phyloP scores from a whole-genome alignment of 2,329 filamentous ascomycete genomes.

The Exophiala spinifera region DNA sequence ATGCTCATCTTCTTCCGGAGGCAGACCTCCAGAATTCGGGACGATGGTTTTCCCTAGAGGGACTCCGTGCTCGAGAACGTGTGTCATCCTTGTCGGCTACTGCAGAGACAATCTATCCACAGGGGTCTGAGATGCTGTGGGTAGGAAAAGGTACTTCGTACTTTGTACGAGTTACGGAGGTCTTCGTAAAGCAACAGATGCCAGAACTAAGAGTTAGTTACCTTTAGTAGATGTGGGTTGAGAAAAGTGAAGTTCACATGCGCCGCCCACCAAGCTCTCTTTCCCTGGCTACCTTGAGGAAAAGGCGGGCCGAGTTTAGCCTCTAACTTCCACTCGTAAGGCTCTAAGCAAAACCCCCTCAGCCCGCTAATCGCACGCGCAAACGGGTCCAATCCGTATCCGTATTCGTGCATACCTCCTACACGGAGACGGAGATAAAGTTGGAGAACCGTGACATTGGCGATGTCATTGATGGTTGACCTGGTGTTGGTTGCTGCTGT shows the following conservation, averaged over 20 bases:
- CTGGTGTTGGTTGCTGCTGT: not conserved
- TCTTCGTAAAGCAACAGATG: not conserved
- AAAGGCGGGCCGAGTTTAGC: no score
- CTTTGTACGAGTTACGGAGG: not conserved
- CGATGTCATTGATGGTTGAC: no score
- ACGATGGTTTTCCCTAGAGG: conserved; percentile 20
- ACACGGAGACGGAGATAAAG: no score
- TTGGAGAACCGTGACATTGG: no score
- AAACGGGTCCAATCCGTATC: no score
- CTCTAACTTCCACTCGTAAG: no score
- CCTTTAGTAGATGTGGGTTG: not conserved
- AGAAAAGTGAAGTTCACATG: conserved; percentile 3
- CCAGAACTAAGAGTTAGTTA: not conserved
- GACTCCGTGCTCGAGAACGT: conserved; percentile 23
- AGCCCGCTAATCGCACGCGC: no score
- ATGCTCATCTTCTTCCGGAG: conserved; percentile 22
- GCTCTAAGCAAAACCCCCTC: no score
- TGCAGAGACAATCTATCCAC: no score
- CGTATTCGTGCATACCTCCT: no score
- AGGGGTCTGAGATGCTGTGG: not conserved
- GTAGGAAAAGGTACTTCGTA: no score
- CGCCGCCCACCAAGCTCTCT: not conserved
- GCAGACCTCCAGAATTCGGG: conserved; percentile 22
- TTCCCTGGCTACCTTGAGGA: no score
- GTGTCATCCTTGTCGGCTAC: conserved; percentile 1